Evolutionary conservation across 495 filamentous ascomycete species (phyloP), one percentile per base, ranked within the genome.

Genomic region (Lepraria neglecta): DNA sequence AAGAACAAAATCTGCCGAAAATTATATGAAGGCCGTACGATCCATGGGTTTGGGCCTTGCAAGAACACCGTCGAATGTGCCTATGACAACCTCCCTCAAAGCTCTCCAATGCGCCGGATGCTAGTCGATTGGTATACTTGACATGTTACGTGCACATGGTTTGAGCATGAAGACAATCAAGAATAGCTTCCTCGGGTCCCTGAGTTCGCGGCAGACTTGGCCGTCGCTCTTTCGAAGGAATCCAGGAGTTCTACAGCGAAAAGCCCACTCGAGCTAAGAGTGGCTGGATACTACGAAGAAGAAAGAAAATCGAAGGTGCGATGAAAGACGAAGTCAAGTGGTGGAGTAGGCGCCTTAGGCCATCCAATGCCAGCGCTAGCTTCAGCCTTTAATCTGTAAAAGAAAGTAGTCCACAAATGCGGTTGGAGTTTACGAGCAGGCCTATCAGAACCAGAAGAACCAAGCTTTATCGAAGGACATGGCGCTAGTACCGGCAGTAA

Each of bases 121-220:
- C 6, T 56, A 7, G 60, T 56, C 40, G 53, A 62, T 43, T 40
- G 40, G 51, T 48, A 50, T 27, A 7, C 24, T 62, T 38, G 40
- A 10, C n/a, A 42, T 7, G 53, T 42, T 30, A 15, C 1, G 4
- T 6, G 10, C n/a, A 24, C 1, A 14, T 19, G 33, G 31, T 40
- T 35, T 33, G 19, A 24, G 33, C 0, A 5, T 4, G 48, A 30
- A 17, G 48, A 3, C 24, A 21, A 24, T 15, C 53, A 12, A 31
- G 33, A 24, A 9, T 42, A 31, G 53, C 17, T 56, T 21, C 7
- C n/a, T 48, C 19, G 12, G 6, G 19, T 27, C 11, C 45, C 45
- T 48, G 45, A 24, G 19, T 48, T 48, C 19, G 35, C 4, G 6
- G n/a, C 19, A 48, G 45, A 48, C 7, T 24, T 47, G 45, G 24